Evolutionary conservation across 805 yeast species (phyloP).

Genomic region (Scheffersomyces coipomensis): DNA sequence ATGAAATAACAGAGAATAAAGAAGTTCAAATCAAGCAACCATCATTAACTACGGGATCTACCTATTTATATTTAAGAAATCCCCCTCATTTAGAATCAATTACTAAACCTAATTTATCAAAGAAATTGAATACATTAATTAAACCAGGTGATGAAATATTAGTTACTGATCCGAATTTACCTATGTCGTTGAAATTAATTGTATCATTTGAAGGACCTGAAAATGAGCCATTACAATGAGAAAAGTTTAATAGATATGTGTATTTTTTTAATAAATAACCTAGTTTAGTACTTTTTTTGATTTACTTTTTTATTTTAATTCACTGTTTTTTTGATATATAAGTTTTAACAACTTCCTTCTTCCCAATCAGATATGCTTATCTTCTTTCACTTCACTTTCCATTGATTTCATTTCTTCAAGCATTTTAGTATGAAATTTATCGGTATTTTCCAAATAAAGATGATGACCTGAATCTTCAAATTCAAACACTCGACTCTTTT

Average conservation of each 20-base stretch:
- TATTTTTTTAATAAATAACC: not conserved
- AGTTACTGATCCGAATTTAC: slow-evolving; percentile 52
- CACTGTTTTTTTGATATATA: not conserved
- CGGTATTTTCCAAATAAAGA: slow-evolving; percentile 66
- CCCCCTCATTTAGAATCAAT: slow-evolving; percentile 47
- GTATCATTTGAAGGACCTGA: slow-evolving; percentile 23
- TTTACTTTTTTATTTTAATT: not conserved
- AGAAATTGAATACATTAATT: slow-evolving; percentile 34
- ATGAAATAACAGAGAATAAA: slow-evolving; percentile 30
- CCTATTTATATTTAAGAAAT: slow-evolving; percentile 42
- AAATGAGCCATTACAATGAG: slow-evolving; percentile 13
- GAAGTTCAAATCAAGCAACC: slow-evolving; percentile 39
- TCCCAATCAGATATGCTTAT: not conserved
- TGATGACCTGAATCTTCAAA: slow-evolving; percentile 73
- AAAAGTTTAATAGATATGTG: not conserved
- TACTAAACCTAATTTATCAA: slow-evolving; percentile 44
- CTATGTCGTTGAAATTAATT: slow-evolving; percentile 36
- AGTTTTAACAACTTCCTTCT: too few relatives aligned
- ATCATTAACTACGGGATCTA: slow-evolving; percentile 41
- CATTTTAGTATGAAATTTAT: slow-evolving; percentile 51
- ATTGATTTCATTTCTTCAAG: slow-evolving; percentile 47
- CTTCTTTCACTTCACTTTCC: not conserved
- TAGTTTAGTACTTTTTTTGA: not conserved
- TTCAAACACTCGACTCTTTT: slow-evolving; percentile 29
- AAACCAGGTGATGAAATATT: slow-evolving; percentile 47